Evolutionary conservation across 345 rosid genomes (phyloP), one percentile per base, ranked within the genome.

Genomic region (Garcia nutans): DNA sequence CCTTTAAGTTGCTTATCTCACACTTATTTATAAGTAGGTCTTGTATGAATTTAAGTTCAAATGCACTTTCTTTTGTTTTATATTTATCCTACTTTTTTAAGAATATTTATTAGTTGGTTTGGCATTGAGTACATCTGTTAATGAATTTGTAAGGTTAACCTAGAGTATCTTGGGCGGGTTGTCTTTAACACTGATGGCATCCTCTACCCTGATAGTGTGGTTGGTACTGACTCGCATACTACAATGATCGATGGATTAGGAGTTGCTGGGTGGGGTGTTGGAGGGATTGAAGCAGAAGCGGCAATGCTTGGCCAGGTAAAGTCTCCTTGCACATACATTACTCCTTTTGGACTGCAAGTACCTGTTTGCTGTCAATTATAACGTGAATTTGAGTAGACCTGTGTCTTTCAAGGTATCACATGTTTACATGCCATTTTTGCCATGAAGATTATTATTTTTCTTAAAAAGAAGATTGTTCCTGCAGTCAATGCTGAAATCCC

Each of bases 181-280:
- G 82, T 79, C 24, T 74, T 79, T 56, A 79, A 79, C 63, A 60
- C 67, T 61, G 82, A 79, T 79, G 78, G 82, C 50, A 8, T 74
- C 13, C 82, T 79, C n/a, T 79, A 79, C 56, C 78, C 82, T 20
- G 82, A 79, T 79, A 74, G 78, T 10, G 65, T 80, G 65, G 83
- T 80, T 55, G 83, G 83, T 13, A 80, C 83, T 17, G 83, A 80
- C 63, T 80, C 83, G 1, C 80, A 80, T 28, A 80, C 83, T 8
- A 80, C 83, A 15, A 80, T 80, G 83, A 80, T 80, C 72, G 80
- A 80, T 72, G 83, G 83, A 66, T 8, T 77, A 28, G 98, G 98
- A 75, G 92, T 93, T 77, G 92, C 96, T 78, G 96, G 97, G 57
- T 93, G 97, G 98, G 98, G 94, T 77, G 97, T 87, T 82, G 98